Percentiles rank a stretch among this genome's conserved stretches.
These are phyloP conservation scores for Coemansia sp. DNA, from an alignment of 192 early-diverging fungal species.

Conservation along the genomic window DNA sequence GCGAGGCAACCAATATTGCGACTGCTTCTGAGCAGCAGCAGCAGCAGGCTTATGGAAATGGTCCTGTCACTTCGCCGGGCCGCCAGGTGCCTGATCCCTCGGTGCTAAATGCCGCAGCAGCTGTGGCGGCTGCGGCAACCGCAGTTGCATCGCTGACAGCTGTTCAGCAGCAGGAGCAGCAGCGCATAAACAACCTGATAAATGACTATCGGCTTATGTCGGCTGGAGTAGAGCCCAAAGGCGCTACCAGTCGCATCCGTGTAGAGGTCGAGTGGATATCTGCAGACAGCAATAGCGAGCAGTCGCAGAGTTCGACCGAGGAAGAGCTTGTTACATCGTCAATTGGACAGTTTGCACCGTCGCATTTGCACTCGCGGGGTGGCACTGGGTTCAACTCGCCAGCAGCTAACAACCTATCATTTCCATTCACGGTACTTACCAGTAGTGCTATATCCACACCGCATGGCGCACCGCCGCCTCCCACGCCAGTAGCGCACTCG, in stretches of 20 bases:
- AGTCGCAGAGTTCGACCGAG: slow-evolving; percentile 22
- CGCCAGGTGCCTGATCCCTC: slow-evolving; percentile 10
- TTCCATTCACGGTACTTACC: slow-evolving; percentile 14
- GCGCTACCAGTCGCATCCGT: slow-evolving; percentile 24
- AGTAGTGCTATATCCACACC: slow-evolving; percentile 21
- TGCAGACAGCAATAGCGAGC: slow-evolving; percentile 7
- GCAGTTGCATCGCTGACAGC: slow-evolving; percentile 15
- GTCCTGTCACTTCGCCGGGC: neutral
- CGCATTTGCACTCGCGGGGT: slow-evolving; percentile 16
- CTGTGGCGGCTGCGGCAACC: slow-evolving; percentile 20
- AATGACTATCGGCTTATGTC: too few species aligned
- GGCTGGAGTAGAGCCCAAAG: neutral
- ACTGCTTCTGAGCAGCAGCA: neutral
- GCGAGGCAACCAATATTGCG: neutral
- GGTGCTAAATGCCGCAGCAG: slow-evolving; percentile 30
- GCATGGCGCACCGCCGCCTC: slow-evolving; percentile 21
- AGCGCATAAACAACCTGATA: neutral
- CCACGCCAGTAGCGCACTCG: slow-evolving; percentile 15
- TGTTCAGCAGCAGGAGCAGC: slow-evolving; percentile 8
- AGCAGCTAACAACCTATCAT: slow-evolving; percentile 5
- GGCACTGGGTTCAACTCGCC: slow-evolving; percentile 35
- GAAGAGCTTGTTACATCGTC: slow-evolving; percentile 12
- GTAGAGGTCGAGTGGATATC: slow-evolving; percentile 48
- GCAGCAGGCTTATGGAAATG: neutral
- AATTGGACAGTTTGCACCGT: slow-evolving; percentile 2